Base-by-base conservation (phyloP, 257 asterid genomes). In the Orobanche coerulescens region DNA sequence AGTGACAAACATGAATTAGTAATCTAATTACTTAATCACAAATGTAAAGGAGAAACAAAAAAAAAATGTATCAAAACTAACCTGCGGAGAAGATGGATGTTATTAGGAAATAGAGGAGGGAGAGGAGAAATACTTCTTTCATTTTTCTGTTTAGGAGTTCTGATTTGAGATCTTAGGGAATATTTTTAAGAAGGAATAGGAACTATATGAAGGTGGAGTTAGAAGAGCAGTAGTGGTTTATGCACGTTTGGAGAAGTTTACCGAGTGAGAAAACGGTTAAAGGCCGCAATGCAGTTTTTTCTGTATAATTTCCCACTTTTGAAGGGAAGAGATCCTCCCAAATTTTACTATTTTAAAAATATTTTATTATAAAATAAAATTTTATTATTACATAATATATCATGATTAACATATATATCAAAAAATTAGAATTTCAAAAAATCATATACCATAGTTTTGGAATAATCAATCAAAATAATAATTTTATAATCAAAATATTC, bases 71-170 rank as follows among this genome's bases (percentile, higher is more conserved):
- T 7, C 0, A 8, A 63, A n/a, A n/a, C n/a, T 44, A 15, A 18
- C 79, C 71, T 14, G 73, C 22, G 6, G 67, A 58, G 61, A 42
- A 58, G 61, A 54, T 30, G 20, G 64, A 61, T 3, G 75, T n/a
- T n/a, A n/a, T 18, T 55, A 65, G 51, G 76, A 56, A 49, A 18
- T 4, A 55, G 4, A 73, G 23, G 66, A 67, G 26, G 67, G 62
- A 36, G 56, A 58, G 43, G 22, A 52, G 15, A 13, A 71, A 23
- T 43, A 42, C 9, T 36, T 60, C 56, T 5, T 73, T 9, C 80
- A 78, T 74, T 30, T 66, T 54, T 16, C 13, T n/a, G 3, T 42
- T 42, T 42, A 3, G 0, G 18, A 3, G 18, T 1, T 13, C 12
- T 19, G 1, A 0, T 36, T 4, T 28, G 10, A 11, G 3, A n/a